A percentile compares a stretch with the other conserved stretches of the same genome.
Conservation (phyloP, 176 grass and related monocot species). For the Themeda triandra region DNA sequence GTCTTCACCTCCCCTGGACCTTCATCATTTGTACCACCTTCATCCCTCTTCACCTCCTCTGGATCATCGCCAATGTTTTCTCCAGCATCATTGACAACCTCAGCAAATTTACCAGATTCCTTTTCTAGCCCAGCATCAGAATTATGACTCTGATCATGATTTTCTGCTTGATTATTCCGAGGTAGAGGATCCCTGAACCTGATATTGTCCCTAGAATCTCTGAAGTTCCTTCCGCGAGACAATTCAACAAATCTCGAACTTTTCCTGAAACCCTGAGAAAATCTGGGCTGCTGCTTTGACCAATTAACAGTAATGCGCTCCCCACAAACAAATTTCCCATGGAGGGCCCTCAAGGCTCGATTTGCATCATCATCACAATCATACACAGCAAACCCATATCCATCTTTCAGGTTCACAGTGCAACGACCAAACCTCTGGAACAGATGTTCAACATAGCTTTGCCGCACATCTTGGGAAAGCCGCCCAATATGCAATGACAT, state of each 20-base stretch:
- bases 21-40: conserved; percentile 14
- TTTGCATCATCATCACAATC: conserved; percentile 41
- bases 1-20: conserved; percentile 3
- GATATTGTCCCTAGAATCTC: conserved; percentile 25
- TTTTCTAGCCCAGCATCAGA: conserved; percentile 27
- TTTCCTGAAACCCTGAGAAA: conserved; percentile 27
- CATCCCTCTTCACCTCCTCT: conserved; percentile 18
- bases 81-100: conserved; percentile 1
- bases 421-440: conserved; percentile 52
- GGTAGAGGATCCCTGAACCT: conserved; percentile 21
- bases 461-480: conserved; percentile 36
- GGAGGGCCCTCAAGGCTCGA: conserved; percentile 38
- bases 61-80: conserved; percentile 22
- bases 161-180: conserved; percentile 1
- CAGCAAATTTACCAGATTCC: not conserved
- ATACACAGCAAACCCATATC: conserved; percentile 63
- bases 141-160: conserved; percentile 1
- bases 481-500: conserved; percentile 65
- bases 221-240: conserved; percentile 1
- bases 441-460: conserved; percentile 38
- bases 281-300: conserved; percentile 50
- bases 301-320: conserved; percentile 51
- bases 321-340: conserved; percentile 42
- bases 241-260: conserved; percentile 26
- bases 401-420: conserved; percentile 42